Evolutionary conservation across 2,329 filamentous ascomycete species (phyloP).

Genomic region (Colletotrichum nymphaeae): DNA sequence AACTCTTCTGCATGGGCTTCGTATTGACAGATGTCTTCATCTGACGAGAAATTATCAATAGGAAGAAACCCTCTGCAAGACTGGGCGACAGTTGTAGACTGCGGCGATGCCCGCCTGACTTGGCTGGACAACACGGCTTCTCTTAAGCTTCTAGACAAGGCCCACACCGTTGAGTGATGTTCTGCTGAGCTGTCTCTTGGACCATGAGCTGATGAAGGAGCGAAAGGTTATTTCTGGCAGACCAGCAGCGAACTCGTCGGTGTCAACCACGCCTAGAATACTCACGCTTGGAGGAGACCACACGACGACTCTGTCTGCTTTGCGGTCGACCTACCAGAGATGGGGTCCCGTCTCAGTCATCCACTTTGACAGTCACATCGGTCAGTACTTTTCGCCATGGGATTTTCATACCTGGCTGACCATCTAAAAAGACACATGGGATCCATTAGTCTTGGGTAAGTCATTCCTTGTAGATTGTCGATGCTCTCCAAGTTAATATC

Average conservation of each 20-base stretch:
- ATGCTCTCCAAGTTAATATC: slow-evolving; percentile 12
- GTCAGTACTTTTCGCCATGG: slow-evolving; percentile 37
- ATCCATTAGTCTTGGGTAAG: slow-evolving; percentile 68
- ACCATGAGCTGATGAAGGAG: slow-evolving; percentile 19
- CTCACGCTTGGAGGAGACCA: slow-evolving; percentile 75
- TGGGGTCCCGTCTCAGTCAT: slow-evolving; percentile 72
- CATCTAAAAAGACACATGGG: slow-evolving; percentile 71
- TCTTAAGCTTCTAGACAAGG: slow-evolving; percentile 79
- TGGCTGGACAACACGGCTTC: slow-evolving; percentile 83
- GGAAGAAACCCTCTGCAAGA: slow-evolving; percentile 32
- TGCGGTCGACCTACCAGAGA: slow-evolving; percentile 67
- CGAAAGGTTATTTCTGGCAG: slow-evolving; percentile 46
- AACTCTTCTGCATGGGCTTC: neutral
- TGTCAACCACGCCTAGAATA: slow-evolving; percentile 61
- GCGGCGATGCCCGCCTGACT: slow-evolving; percentile 82
- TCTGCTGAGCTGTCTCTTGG: neutral
- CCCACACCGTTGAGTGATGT: slow-evolving; percentile 57
- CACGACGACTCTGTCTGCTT: slow-evolving; percentile 70
- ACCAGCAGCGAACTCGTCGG: slow-evolving; percentile 53
- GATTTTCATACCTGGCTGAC: slow-evolving; percentile 29
- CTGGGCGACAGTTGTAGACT: slow-evolving; percentile 70
- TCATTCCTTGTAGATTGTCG: neutral
- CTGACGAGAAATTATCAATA: slow-evolving; percentile 24
- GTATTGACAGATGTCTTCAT: no score
- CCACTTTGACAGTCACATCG: slow-evolving; percentile 76